A percentile compares a stretch with the other conserved stretches of the same genome.
Conservation (phyloP, 371 early-diverging fungal species). For the Furculomyces boomerangus region DNA sequence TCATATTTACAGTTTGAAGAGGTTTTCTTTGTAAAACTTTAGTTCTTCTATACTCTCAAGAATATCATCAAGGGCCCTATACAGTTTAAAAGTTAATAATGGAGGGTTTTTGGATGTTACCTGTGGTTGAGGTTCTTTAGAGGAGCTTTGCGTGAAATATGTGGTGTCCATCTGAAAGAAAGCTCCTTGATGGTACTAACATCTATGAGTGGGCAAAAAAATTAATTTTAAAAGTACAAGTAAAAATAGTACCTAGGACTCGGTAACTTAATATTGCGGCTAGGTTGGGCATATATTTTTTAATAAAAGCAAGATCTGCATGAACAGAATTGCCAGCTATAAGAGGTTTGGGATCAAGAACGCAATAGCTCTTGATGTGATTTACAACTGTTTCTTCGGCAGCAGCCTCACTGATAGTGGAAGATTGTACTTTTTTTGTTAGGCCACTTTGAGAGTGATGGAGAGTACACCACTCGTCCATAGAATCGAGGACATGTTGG, state of each 20-base stretch:
- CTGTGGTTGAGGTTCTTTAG: slow-evolving; percentile 26
- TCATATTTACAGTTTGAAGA: slow-evolving; percentile 19
- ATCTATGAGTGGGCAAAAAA: slow-evolving; percentile 28
- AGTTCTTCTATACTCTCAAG: slow-evolving; percentile 77
- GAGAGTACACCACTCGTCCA: slow-evolving; percentile 80
- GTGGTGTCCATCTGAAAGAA: slow-evolving; percentile 50
- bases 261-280: slow-evolving; percentile 70
- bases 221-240: neutral
- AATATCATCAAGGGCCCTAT: slow-evolving; percentile 79
- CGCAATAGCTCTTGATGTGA: slow-evolving; percentile 51
- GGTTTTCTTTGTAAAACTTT: slow-evolving; percentile 39
- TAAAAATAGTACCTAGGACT: slow-evolving; percentile 20
- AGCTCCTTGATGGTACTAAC: slow-evolving; percentile 86
- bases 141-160: slow-evolving; percentile 7
- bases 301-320: slow-evolving; percentile 66
- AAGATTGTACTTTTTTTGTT: slow-evolving; percentile 55
- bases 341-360: slow-evolving; percentile 34
- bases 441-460: slow-evolving; percentile 83
- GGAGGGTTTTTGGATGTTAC: too few species aligned
- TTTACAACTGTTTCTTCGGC: slow-evolving; percentile 52
- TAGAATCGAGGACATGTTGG: slow-evolving; percentile 53
- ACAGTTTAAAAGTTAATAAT: too few species aligned
- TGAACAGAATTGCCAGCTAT: slow-evolving; percentile 90
- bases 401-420: slow-evolving; percentile 38
- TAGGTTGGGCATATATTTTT: slow-evolving; percentile 62